phyloP scores from a whole-genome alignment of 2,329 filamentous ascomycete species.

The Helminthosporium solani region DNA sequence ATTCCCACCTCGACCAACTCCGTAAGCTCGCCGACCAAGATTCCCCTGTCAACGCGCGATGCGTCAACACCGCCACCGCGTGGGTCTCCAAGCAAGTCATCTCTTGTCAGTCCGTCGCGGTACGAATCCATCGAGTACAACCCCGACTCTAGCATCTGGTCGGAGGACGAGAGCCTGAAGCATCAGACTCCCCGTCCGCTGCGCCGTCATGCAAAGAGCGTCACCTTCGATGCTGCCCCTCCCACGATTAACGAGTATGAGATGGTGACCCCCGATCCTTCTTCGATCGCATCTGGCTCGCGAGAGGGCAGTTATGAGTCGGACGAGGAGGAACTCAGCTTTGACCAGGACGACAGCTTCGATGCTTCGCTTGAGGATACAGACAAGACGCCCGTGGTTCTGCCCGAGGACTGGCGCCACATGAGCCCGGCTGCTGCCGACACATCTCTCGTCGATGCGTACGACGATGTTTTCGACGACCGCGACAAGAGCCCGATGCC shows the following conservation, averaged over 20 bases:
- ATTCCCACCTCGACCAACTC: conserved; percentile 60
- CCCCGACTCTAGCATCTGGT: conserved; percentile 37
- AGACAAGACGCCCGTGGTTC: conserved; percentile 96
- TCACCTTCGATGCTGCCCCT: conserved; percentile 92
- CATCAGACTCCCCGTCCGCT: conserved; percentile 64
- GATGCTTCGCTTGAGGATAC: conserved; percentile 94
- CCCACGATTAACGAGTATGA: conserved; percentile 98
- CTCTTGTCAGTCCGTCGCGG: conserved; percentile 66
- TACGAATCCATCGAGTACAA: conserved; percentile 51
- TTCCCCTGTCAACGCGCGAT: conserved; percentile 55
- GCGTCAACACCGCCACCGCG: conserved; percentile 44
- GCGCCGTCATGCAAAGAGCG: conserved; percentile 89
- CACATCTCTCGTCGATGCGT: conserved; percentile 53
- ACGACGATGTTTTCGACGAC: conserved; percentile 69
- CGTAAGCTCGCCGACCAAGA: conserved; percentile 57
- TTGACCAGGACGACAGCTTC: conserved; percentile 79
- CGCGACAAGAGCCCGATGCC: conserved; percentile 67
- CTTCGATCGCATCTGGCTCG: conserved; percentile 83
- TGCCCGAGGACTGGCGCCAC: conserved; percentile 91
- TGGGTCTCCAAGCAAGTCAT: conserved; percentile 83
- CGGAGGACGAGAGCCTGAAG: conserved; percentile 56
- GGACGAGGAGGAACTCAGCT: conserved; percentile 67
- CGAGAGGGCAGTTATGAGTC: conserved; percentile 93
- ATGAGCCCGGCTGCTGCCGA: conserved; percentile 67
- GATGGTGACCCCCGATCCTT: conserved; percentile 95